Conservation (phyloP, 2,329 filamentous ascomycete genomes). For the Hymenoscyphus occultus region DNA sequence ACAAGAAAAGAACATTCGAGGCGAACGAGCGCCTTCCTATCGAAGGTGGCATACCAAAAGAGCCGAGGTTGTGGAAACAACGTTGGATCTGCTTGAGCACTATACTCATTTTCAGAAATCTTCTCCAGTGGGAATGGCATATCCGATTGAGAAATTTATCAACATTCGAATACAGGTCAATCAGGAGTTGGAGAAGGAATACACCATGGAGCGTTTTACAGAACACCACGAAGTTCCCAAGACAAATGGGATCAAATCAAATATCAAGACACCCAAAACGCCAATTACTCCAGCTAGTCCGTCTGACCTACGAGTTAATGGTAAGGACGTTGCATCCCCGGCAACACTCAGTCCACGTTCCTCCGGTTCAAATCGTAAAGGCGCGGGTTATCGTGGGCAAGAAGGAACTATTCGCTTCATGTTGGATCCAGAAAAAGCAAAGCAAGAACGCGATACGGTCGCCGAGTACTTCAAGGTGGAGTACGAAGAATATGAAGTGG, state of each 20-base stretch:
- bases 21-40: conserved; percentile 47
- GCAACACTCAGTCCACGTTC: conserved; percentile 34
- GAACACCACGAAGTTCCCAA: conserved; percentile 48
- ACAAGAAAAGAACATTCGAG: conserved; percentile 49
- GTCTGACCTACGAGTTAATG: conserved; percentile 33
- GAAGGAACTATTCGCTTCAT: conserved; percentile 87
- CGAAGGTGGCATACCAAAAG: conserved; percentile 47
- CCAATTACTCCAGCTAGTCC: conserved; percentile 37
- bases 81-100: conserved; percentile 86
- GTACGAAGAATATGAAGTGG: conserved; percentile 73
- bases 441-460: conserved; percentile 66
- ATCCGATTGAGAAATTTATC: conserved; percentile 76
- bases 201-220: conserved; percentile 61
- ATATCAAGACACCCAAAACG: conserved; percentile 37
- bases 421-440: conserved; percentile 74
- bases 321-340: conserved; percentile 31
- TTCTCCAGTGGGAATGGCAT: conserved; percentile 70
- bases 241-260: conserved; percentile 36
- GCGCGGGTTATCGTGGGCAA: conserved; percentile 38
- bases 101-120: conserved; percentile 79
- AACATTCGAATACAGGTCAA: conserved; percentile 85
- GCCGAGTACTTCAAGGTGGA: conserved; percentile 68
- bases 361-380: conserved; percentile 29
- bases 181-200: conserved; percentile 66
- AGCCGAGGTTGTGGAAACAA: conserved; percentile 64